These are phyloP conservation scores for Malassezia globosa DNA, from an alignment of 1,284 basidiomycete genomes.

Conservation along the genomic window DNA sequence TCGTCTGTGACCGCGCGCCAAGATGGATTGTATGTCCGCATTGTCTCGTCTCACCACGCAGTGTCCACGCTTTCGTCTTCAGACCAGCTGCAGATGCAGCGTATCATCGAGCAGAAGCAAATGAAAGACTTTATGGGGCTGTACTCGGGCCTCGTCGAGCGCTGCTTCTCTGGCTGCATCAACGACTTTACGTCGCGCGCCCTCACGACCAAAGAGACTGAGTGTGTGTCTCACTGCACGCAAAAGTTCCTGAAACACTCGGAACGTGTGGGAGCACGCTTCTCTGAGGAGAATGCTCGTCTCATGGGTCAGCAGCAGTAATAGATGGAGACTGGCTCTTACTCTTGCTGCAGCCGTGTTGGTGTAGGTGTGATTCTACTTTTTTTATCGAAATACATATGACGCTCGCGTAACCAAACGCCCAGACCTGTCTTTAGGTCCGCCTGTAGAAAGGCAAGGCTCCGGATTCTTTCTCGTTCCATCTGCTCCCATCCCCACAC, in stretches of 20 bases:
- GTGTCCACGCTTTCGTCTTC: slow-evolving; percentile 39
- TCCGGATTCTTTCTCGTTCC: too few relatives aligned
- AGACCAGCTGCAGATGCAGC: slow-evolving; percentile 42
- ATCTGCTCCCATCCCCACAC: too few relatives aligned
- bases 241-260: slow-evolving; percentile 98
- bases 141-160: slow-evolving; percentile 89
- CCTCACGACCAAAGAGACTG: slow-evolving; percentile 71
- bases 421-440: too few relatives aligned
- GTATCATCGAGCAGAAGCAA: slow-evolving; percentile 52
- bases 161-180: slow-evolving; percentile 86
- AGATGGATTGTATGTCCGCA: slow-evolving; percentile 35
- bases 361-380: too few relatives aligned
- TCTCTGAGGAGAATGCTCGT: slow-evolving; percentile 49
- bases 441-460: too few relatives aligned
- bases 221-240: slow-evolving; percentile 56
- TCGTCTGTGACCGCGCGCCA: too few relatives aligned
- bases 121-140: slow-evolving; percentile 97
- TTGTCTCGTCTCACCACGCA: slow-evolving; percentile 11
- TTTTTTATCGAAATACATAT: too few relatives aligned
- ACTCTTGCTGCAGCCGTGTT: too few relatives aligned
- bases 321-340: slow-evolving; percentile 1
- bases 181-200: slow-evolving; percentile 95
- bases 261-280: slow-evolving; percentile 80
- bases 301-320: slow-evolving; percentile 16
- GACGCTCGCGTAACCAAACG: too few relatives aligned